A percentile compares a stretch with the other conserved stretches of the same genome.
phyloP scores from a whole-genome alignment of 2,329 filamentous ascomycete genomes.

The Fusarium camptoceras region DNA sequence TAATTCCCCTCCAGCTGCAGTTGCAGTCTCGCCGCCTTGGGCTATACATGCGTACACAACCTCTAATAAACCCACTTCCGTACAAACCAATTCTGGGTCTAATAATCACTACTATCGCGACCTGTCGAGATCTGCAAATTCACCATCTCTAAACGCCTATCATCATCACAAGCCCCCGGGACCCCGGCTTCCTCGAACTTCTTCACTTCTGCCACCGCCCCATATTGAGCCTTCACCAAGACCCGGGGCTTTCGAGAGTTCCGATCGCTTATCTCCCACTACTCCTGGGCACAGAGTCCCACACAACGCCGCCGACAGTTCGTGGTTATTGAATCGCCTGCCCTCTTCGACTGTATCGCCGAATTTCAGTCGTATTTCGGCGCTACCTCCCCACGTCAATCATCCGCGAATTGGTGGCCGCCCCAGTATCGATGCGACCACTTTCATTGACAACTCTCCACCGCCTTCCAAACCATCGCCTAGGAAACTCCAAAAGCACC shows the following conservation, averaged over 20 bases:
- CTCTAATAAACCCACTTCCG: slow-evolving; percentile 21
- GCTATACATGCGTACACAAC: slow-evolving; percentile 31
- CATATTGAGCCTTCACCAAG: slow-evolving; percentile 46
- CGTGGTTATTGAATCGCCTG: slow-evolving; percentile 65
- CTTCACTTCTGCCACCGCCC: slow-evolving; percentile 58
- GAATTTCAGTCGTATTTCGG: slow-evolving; percentile 56
- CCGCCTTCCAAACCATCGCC: slow-evolving; percentile 49
- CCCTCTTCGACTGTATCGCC: slow-evolving; percentile 63
- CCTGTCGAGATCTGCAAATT: slow-evolving; percentile 33
- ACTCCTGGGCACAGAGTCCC: slow-evolving; percentile 40
- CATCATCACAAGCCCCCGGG: slow-evolving; percentile 48
- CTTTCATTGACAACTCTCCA: slow-evolving; percentile 48
- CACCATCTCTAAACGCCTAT: slow-evolving; percentile 35
- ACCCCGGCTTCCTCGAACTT: slow-evolving; percentile 55
- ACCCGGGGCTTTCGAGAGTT: slow-evolving; percentile 27
- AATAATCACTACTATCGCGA: slow-evolving; percentile 32
- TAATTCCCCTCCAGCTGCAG: slow-evolving; percentile 7
- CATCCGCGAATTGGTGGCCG: slow-evolving; percentile 54
- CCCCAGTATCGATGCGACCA: slow-evolving; percentile 59
- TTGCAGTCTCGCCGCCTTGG: slow-evolving; percentile 42
- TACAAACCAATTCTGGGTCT: slow-evolving; percentile 38
- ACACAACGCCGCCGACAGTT: slow-evolving; percentile 54
- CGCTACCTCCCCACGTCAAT: slow-evolving; percentile 48
- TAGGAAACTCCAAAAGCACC: slow-evolving; percentile 54
- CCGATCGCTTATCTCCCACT: slow-evolving; percentile 37